Percentiles rank a stretch among this genome's conserved stretches.
These are phyloP conservation scores for Trebouxia sp. DNA, from an alignment of 139 green algal genomes.

Conservation along the genomic window DNA sequence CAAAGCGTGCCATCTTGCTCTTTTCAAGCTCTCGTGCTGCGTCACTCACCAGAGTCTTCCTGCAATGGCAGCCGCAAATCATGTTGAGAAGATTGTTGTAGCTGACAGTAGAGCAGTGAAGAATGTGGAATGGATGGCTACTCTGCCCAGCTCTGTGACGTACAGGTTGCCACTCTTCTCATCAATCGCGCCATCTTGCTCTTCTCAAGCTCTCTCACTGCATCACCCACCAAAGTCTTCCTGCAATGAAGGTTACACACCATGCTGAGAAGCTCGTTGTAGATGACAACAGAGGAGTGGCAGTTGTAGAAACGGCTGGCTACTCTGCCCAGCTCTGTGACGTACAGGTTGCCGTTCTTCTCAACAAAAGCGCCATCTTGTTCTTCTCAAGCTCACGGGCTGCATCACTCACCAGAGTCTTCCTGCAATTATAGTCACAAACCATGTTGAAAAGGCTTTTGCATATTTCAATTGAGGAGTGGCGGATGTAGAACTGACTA, in stretches of 20 bases:
- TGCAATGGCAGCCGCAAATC: neutral
- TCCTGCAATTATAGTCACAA: conserved; percentile 2
- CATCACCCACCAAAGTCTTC: conserved; percentile 67
- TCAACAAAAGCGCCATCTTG: conserved; percentile 94
- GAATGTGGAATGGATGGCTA: conserved; percentile 94
- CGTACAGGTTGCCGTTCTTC: conserved; percentile 84
- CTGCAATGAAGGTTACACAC: no score
- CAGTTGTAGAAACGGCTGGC: conserved; percentile 94
- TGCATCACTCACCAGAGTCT: conserved; percentile 70
- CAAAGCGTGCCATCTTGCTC: conserved; percentile 89
- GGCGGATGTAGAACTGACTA: conserved; percentile 91
- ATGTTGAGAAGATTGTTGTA: conserved; percentile 87
- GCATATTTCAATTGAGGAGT: conserved; percentile 79
- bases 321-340: conserved; percentile 92
- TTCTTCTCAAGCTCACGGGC: conserved; percentile 65
- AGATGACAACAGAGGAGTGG: conserved; percentile 75
- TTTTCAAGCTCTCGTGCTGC: conserved; percentile 70
- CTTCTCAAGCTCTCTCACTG: conserved; percentile 67
- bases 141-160: conserved; percentile 90
- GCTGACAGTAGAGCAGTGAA: conserved; percentile 68
- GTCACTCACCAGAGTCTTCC: conserved; percentile 64
- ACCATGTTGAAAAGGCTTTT: no score
- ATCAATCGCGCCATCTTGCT: conserved; percentile 91
- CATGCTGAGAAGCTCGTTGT: no score
- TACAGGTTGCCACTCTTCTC: conserved; percentile 88